Conservation (phyloP, 768 basidiomycete genomes). For the Cystobasidium tubakii region DNA sequence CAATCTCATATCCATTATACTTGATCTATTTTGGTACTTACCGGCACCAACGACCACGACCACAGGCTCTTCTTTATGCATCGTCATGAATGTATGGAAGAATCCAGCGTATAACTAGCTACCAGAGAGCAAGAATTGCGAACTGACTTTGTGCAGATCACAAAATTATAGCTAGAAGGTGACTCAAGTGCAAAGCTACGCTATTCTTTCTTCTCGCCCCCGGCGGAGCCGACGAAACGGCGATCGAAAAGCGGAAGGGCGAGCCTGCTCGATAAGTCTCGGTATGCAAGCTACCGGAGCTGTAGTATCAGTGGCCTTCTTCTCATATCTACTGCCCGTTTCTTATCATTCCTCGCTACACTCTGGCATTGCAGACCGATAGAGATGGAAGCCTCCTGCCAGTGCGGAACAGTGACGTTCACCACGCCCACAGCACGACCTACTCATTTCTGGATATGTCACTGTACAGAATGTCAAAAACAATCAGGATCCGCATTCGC, state of each 20-base stretch:
- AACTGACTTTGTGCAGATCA: too few species aligned
- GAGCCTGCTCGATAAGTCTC: too few species aligned
- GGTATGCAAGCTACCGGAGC: too few species aligned
- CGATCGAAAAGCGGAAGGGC: too few species aligned
- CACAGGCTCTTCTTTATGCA: neutral
- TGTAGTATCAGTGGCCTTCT: too few species aligned
- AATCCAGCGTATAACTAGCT: too few species aligned
- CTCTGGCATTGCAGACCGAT: neutral
- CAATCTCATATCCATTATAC: neutral
- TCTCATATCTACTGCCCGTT: too few species aligned
- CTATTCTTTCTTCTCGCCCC: too few species aligned
- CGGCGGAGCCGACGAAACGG: too few species aligned
- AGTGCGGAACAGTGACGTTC: slow-evolving; percentile 6
- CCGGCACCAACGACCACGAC: slow-evolving; percentile 20
- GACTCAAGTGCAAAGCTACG: too few species aligned
- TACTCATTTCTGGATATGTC: slow-evolving; percentile 10
- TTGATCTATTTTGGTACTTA: neutral
- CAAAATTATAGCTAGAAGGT: too few species aligned
- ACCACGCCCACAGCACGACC: neutral
- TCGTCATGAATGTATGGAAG: neutral
- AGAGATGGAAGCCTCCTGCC: slow-evolving; percentile 25
- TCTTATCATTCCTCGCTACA: neutral
- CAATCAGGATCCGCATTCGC: neutral
- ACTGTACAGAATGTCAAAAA: slow-evolving; percentile 27
- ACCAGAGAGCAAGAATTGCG: too few species aligned